Evolutionary conservation across 371 early-diverging fungal genomes (phyloP).

Genomic region (Parasitella parasitica): DNA sequence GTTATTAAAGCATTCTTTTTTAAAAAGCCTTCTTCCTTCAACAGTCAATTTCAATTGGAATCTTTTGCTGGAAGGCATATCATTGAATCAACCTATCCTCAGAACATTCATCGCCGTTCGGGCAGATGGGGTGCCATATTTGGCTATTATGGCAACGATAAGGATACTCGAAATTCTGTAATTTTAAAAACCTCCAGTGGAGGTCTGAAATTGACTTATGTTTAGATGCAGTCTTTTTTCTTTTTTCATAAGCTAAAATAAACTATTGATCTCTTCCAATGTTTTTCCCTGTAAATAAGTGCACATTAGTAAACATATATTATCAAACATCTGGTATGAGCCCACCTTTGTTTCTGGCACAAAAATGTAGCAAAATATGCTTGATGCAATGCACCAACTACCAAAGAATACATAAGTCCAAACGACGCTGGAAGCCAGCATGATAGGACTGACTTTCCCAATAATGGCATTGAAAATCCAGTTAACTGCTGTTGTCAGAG

Average conservation of each 20-base stretch:
- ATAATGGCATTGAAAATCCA: slow-evolving; percentile 47
- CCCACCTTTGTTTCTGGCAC: slow-evolving; percentile 39
- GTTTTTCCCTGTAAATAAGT: slow-evolving; percentile 18
- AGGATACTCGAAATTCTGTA: background rate
- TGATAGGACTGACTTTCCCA: slow-evolving; percentile 33
- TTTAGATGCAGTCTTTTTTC: background rate
- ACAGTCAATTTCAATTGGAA: slow-evolving; percentile 1
- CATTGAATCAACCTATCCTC: slow-evolving; percentile 2
- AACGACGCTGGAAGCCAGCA: slow-evolving; percentile 30
- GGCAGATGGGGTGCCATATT: background rate
- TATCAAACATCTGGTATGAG: too few relatives aligned
- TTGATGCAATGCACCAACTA: slow-evolving; percentile 21
- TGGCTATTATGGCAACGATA: slow-evolving; percentile 10
- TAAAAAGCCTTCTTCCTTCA: background rate
- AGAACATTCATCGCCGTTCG: background rate
- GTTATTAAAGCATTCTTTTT: background rate
- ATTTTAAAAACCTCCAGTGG: background rate
- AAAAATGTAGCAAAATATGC: slow-evolving; percentile 19
- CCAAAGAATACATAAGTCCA: slow-evolving; percentile 51
- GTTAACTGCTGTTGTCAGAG: slow-evolving; percentile 51
- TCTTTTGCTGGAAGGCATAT: background rate
- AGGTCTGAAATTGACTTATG: background rate
- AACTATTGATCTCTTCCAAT: slow-evolving; percentile 28
- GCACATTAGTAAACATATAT: background rate
- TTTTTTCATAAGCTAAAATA: slow-evolving; percentile 8